Base-by-base conservation (phyloP, 768 basidiomycete species). In the Dioszegia crocea region DNA sequence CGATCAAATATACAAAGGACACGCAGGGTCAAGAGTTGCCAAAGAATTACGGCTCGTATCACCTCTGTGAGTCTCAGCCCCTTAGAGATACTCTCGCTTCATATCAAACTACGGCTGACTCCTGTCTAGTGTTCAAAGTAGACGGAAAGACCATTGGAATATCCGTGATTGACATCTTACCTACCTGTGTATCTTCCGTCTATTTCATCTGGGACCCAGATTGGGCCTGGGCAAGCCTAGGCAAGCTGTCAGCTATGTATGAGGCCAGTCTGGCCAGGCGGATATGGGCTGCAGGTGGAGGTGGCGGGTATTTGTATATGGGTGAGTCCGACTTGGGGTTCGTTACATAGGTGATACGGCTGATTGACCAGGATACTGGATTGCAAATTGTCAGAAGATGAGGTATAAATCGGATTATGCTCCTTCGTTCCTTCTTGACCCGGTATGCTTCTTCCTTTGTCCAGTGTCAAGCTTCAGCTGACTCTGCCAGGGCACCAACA, bases 321-420 rank as follows among this genome's bases (percentile, higher is more conserved):
- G 96, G 93, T 89, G 62, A 30, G 16, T 12, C 9, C 43, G 10
- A 40, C 30, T 17, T 39, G 21, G 4, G 3, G 9, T 11, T 21
- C 12, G 31, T 29, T 48, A 31, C 24, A 8, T 2, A n/a, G 21
- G 2, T 24, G 16, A 2, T n/a, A 26, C 27, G 19, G 38, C 24
- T 31, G n/a, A 16, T 12, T 6, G 33, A 33, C 9, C 66, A 96
- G 93, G 93, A 6, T 97, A 85, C 76, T 98, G 97, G 75, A 88
- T 98, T 38, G 83, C 96, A 66, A 85, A 88, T 1, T 97, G 93
- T 71, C 83, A 80, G 50, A 99, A 99, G 77, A 98, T 98, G 96
- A 82, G 82, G 56, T 98, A 99, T 78, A 99, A 99, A 70, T 92
- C 86, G 27, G 91, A 96, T 56, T 99, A 93, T 65, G 75, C 81